These are phyloP conservation scores for Vanrija sp. DNA, from an alignment of 1,284 basidiomycete species.

Conservation along the genomic window DNA sequence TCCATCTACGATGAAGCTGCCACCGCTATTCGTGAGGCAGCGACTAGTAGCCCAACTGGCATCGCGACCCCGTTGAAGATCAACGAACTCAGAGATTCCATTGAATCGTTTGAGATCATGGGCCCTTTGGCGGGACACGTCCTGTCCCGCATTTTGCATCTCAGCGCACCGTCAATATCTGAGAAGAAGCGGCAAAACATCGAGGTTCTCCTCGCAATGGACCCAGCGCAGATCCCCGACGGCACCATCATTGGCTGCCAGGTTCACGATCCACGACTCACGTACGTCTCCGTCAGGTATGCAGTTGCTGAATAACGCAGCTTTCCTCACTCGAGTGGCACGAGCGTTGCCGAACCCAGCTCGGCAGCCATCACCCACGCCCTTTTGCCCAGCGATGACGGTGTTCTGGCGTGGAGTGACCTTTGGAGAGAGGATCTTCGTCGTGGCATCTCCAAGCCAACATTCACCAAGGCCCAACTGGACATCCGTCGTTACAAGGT, in stretches of 20 bases:
- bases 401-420: background rate
- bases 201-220: slow-evolving; percentile 58
- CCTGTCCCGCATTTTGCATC: slow-evolving; percentile 65
- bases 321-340: slow-evolving; percentile 24
- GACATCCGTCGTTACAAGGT: slow-evolving; percentile 74
- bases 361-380: background rate
- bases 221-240: slow-evolving; percentile 63
- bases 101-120: slow-evolving; percentile 80
- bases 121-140: slow-evolving; percentile 77
- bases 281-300: slow-evolving; percentile 17
- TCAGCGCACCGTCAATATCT: slow-evolving; percentile 54
- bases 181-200: slow-evolving; percentile 68
- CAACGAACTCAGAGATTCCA: slow-evolving; percentile 61
- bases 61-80: too few species aligned
- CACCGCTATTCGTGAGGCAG: slow-evolving; percentile 53
- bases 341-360: background rate
- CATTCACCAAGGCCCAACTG: slow-evolving; percentile 74
- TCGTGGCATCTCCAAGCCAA: slow-evolving; percentile 57
- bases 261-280: slow-evolving; percentile 64
- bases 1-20: slow-evolving; percentile 60
- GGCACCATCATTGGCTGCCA: slow-evolving; percentile 71
- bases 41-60: background rate
- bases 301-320: slow-evolving; percentile 5
- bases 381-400: background rate
- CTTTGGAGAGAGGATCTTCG: slow-evolving; percentile 67